Evolutionary conservation across 495 filamentous ascomycete species (phyloP).

Genomic region (Podospora comata): DNA sequence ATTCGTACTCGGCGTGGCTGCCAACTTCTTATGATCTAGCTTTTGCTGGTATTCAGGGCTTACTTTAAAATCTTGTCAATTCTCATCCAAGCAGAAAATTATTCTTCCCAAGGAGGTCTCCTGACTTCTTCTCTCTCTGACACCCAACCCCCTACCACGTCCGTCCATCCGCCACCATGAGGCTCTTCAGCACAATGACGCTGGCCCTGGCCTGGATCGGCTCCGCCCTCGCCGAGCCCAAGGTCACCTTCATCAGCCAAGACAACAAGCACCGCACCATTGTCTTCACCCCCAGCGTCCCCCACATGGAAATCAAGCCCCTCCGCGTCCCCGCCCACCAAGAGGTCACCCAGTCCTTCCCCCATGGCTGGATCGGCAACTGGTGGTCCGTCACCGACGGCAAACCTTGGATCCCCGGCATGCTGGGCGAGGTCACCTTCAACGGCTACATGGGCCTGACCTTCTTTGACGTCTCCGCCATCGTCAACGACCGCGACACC

Average conservation of each 20-base stretch:
- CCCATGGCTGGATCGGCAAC: slow-evolving; percentile 48
- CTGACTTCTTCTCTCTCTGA: not conserved
- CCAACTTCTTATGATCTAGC: not conserved
- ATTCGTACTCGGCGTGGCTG: not conserved
- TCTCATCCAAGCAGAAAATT: no score
- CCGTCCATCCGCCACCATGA: not conserved
- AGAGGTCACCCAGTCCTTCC: slow-evolving; percentile 35
- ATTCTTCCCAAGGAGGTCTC: not conserved
- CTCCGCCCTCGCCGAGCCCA: slow-evolving; percentile 37
- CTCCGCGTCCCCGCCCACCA: slow-evolving; percentile 33
- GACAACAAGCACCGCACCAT: slow-evolving; percentile 45
- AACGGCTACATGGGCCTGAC: slow-evolving; percentile 40
- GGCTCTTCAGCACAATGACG: slow-evolving; percentile 13
- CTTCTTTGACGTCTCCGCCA: slow-evolving; percentile 55
- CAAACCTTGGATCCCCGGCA: slow-evolving; percentile 37
- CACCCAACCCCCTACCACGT: not conserved
- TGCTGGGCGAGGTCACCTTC: slow-evolving; percentile 53
- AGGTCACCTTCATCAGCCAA: slow-evolving; percentile 48
- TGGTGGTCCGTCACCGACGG: slow-evolving; percentile 44
- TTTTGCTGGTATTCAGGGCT: not conserved
- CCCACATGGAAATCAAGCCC: slow-evolving; percentile 21
- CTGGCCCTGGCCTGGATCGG: slow-evolving; percentile 29
- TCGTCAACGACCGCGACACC: slow-evolving; percentile 48
- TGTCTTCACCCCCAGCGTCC: slow-evolving; percentile 40
- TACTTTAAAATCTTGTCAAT: no score